Percentiles rank a stretch among this genome's conserved stretches.
phyloP scores from a whole-genome alignment of 495 filamentous ascomycete species.

The Penicillium roqueforti region DNA sequence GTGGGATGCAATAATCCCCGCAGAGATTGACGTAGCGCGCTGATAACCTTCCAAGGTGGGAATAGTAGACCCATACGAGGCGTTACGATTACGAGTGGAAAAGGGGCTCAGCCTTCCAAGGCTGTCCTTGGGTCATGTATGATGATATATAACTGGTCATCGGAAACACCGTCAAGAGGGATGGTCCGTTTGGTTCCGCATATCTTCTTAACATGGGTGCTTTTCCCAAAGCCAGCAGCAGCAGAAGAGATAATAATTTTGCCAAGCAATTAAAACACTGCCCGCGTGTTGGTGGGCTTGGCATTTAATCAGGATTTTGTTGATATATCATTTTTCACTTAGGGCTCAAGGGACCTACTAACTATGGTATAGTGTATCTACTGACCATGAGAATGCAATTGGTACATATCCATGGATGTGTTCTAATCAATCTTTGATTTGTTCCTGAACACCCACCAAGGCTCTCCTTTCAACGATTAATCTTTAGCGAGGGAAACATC shows the following conservation, averaged over 20 bases:
- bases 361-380: too few relatives aligned
- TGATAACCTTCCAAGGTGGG: not conserved
- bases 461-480: too few relatives aligned
- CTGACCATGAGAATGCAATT: too few relatives aligned
- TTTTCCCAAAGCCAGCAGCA: not conserved
- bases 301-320: too few relatives aligned
- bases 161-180: not conserved
- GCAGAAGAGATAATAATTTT: too few relatives aligned
- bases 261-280: too few relatives aligned
- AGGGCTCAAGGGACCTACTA: not conserved
- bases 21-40: not conserved
- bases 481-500: too few relatives aligned
- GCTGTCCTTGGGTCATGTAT: not conserved
- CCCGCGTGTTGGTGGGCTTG: too few relatives aligned
- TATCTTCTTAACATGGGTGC: not conserved
- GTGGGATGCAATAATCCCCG: not conserved
- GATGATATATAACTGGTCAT: not conserved
- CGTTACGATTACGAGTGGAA: not conserved
- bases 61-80: not conserved
- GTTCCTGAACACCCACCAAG: too few relatives aligned
- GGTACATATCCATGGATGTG: too few relatives aligned
- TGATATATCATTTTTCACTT: not conserved
- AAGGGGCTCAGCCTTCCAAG: not conserved
- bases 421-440: too few relatives aligned
- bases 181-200: not conserved